Base-by-base conservation (phyloP, 1,139 yeast genomes). In the Kazachstania sp. region DNA sequence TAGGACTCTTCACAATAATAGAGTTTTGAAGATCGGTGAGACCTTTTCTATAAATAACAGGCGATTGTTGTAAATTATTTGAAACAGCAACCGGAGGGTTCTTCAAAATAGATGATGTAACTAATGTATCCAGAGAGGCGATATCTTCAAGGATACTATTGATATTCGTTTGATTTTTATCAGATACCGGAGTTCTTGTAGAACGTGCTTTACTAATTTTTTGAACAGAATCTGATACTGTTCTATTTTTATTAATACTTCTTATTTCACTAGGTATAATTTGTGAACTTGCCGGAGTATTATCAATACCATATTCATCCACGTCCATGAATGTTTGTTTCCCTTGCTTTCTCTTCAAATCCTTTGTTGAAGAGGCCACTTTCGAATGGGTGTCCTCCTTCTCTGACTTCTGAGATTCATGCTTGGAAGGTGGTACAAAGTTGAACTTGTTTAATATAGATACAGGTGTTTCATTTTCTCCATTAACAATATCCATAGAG, bases 371-470 rank as follows among this genome's bases (percentile, higher is more conserved):
- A 7, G 28, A 2, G 2, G 8, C 8, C 28, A 23, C 11, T 5
- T 12, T 30, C 6, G 34, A 13, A 30, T 15, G 12, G 3, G 20
- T 3, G n/a, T 32, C 19, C 18, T 32, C 15, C 11, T 15, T 13
- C 3, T 12, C 16, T 13, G 18, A 2, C 9, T 36, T 4, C 15
- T 12, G 9, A 8, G 39, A 12, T 8, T 3, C 19, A 29, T 29
- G 39, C 7, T 18, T 32, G 2, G 50, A 30, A 19, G 49, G 42
- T 7, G 55, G 53, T 8, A 51, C 52, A 23, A 51, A 34, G 37
- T 57, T 58, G 45, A 54, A 60, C 51, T 73, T 72, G 2, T 77
- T 70, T 5, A 64, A 50, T n/a, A 64, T 61, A 3, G 56, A 47
- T 11, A 60, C 54, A 4, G 65, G 64, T 1, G 66, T 60, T 47